phyloP scores from a whole-genome alignment of 1,284 basidiomycete species.

The Wallemia hederae region DNA sequence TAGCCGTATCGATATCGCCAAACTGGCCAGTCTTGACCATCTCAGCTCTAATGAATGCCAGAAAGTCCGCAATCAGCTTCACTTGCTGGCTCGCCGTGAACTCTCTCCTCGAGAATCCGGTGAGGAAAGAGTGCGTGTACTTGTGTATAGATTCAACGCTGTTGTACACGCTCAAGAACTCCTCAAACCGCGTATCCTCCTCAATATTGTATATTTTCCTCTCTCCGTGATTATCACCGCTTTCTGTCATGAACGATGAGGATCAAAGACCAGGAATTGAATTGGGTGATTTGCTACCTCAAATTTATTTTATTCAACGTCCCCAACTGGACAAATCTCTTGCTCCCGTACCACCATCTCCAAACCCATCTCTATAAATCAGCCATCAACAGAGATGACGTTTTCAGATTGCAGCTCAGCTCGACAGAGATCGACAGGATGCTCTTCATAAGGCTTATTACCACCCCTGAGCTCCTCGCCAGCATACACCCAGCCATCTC shows the following conservation, averaged over 20 bases:
- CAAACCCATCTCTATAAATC: not conserved
- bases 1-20: not conserved
- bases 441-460: not conserved
- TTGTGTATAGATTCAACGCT: not conserved
- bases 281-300: not conserved
- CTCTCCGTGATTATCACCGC: not conserved
- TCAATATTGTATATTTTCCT: not conserved
- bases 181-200: not conserved
- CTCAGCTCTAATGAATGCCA: constrained; percentile 13
- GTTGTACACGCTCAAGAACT: not conserved
- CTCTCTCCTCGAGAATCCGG: constrained; percentile 63
- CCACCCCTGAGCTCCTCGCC: not conserved
- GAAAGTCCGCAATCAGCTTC: constrained; percentile 73
- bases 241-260: not conserved
- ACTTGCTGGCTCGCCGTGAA: constrained; percentile 72
- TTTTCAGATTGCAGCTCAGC: not conserved
- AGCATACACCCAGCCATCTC: not conserved
- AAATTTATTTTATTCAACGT: not conserved
- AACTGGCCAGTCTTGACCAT: not conserved
- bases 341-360: not conserved
- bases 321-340: not conserved
- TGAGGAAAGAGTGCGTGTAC: constrained; percentile 27
- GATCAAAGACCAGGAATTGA: not conserved
- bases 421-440: not conserved
- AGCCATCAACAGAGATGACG: not conserved